phyloP scores from a whole-genome alignment of 148 eudicot species.

The Rhododendron vialii region DNA sequence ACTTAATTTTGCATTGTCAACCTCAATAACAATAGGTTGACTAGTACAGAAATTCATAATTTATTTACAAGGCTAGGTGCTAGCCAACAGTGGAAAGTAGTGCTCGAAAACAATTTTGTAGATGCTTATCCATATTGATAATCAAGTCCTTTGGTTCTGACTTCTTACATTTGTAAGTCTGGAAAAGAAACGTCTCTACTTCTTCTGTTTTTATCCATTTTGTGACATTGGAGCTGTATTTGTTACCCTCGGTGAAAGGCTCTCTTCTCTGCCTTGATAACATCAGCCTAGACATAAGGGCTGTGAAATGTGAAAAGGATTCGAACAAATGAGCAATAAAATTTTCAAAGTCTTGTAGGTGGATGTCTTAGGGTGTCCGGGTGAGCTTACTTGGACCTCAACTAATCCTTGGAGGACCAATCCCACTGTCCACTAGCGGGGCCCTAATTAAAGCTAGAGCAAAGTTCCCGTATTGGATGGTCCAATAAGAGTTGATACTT shows the following conservation, averaged over 20 bases:
- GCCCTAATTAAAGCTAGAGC: background rate
- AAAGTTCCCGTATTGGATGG: background rate
- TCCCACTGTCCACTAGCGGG: background rate
- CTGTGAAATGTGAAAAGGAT: background rate
- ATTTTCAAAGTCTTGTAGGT: background rate
- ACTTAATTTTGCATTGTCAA: background rate
- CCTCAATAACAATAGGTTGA: background rate
- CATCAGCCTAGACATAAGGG: background rate
- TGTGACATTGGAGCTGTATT: background rate
- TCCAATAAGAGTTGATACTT: background rate
- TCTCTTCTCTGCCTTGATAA: background rate
- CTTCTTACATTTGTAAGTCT: background rate
- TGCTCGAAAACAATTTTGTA: background rate
- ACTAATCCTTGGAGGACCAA: background rate
- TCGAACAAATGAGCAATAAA: background rate
- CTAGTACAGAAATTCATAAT: background rate
- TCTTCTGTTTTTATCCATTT: background rate
- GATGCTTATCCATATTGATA: background rate
- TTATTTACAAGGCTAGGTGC: background rate
- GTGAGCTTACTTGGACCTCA: background rate
- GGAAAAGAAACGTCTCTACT: background rate
- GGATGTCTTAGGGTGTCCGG: background rate
- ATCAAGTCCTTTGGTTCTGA: background rate
- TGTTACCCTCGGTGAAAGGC: background rate
- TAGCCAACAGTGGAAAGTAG: background rate